Percentiles rank a stretch among this genome's conserved stretches.
These are phyloP conservation scores for Penicillium sp. DNA, from an alignment of 2,329 filamentous ascomycete genomes.

Conservation along the genomic window DNA sequence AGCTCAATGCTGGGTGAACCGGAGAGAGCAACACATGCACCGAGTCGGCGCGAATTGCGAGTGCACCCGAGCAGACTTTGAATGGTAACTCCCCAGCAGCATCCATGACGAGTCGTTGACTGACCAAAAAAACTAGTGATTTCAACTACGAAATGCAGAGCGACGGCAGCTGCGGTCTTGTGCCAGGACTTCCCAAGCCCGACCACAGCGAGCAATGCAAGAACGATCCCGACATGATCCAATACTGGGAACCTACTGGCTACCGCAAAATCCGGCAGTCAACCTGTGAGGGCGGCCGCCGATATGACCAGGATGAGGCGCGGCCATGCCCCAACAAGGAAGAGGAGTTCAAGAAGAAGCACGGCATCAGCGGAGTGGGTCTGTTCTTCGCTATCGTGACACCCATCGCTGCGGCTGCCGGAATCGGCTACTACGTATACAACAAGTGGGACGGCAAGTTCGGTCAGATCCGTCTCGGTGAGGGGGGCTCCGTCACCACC, in stretches of 20 bases:
- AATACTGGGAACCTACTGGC: conserved; percentile 82
- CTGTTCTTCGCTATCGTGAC: conserved; percentile 84
- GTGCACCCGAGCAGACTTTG: conserved; percentile 82
- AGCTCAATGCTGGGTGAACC: conserved; percentile 76
- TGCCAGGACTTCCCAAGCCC: conserved; percentile 67
- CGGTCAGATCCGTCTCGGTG: conserved; percentile 86
- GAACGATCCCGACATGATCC: conserved; percentile 64
- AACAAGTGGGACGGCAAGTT: conserved; percentile 85
- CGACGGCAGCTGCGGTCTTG: conserved; percentile 74
- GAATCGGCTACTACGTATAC: conserved; percentile 80
- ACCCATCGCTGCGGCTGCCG: conserved; percentile 68
- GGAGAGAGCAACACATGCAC: conserved; percentile 68
- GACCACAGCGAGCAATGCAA: conserved; percentile 60
- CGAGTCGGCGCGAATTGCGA: conserved; percentile 71
- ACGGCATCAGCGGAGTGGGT: conserved; percentile 65
- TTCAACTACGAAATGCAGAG: conserved; percentile 85
- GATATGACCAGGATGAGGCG: conserved; percentile 67
- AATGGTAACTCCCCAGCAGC: conserved; percentile 66
- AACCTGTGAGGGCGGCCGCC: conserved; percentile 74
- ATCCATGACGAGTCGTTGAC: background rate
- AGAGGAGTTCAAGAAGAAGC: conserved; percentile 74
- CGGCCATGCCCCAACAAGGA: conserved; percentile 75
- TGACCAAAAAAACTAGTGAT: conserved; percentile 56
- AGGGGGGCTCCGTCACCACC: conserved; percentile 41
- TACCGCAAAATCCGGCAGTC: conserved; percentile 88